Base-by-base conservation (phyloP, 495 filamentous ascomycete genomes). In the Letharia lupina region DNA sequence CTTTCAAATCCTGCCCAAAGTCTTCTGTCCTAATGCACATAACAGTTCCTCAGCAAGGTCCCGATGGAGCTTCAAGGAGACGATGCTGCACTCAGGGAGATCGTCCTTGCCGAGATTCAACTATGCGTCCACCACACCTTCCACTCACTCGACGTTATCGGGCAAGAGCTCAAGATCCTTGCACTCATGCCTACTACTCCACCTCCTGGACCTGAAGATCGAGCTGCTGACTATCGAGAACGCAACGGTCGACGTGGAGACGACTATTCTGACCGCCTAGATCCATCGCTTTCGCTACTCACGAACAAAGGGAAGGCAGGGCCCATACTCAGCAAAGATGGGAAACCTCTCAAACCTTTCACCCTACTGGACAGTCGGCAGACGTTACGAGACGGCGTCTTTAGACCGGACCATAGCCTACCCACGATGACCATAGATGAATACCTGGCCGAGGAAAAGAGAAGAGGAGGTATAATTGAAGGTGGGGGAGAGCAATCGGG, bases 351-450 rank as follows among this genome's bases (percentile, higher is more conserved):
- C 66, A 86, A 91, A 67, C 95, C 93, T 4, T 98, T 98, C 71
- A 97, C 91, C 5, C 74, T 98, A 42, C 78, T 94, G 2, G 87
- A 88, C 70, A 89, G 83, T 62, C 84, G 94, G 8, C 84, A 92
- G 71, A 83, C 89, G 69, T 75, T 96, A 50, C 87, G 87, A 63
- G 78, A 87, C 58, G 91, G 93, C 6, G 93, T 98, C 4, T 98
- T 98, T 75, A 83, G 88, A 62, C 85, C 92, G 4, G 89, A 93
- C 11, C 94, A 98, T 74, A 96, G 89, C 75, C 77, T 98, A 52
- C 94, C 94, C 12, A 98, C 95, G 0, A 98, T 98, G 94, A 90
- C 85, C 0, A 98, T 98, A 66, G 95, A 98, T 69, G 94, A 98
- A 75, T 98, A 98, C 73, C 78, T 98, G 20, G 93, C 93, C 58